Evolutionary conservation across 1,139 yeast species (phyloP), one percentile per base, ranked within the genome.

Genomic region (Candida mesenterica): DNA sequence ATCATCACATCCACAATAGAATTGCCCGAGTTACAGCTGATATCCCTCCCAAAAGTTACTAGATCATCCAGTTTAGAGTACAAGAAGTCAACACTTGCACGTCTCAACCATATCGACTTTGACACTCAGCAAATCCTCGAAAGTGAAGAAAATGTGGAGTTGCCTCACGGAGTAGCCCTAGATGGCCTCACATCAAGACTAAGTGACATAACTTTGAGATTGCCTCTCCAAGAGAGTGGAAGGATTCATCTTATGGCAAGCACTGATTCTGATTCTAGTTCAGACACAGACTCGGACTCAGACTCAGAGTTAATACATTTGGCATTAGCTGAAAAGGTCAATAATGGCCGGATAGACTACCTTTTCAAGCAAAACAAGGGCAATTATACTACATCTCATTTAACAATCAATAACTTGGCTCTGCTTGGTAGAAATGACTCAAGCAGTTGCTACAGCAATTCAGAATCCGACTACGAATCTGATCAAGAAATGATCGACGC

Each of bases 1-100:
- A 49, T 64, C 8, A 42, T 69, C n/a, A 63, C 75, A 0, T 64
- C 72, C 1, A 66, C 74, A 0, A 47, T 65, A 4, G 34, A 28
- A 14, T 16, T 28, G 14, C 25, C 32, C n/a, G 26, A 30, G 24
- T 19, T 25, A 19, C 22, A 19, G 9, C n/a, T n/a, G n/a, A n/a
- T n/a, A n/a, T n/a, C n/a, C n/a, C n/a, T n/a, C n/a, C n/a, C n/a
- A n/a, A n/a, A n/a, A n/a, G n/a, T n/a, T n/a, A n/a, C n/a, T n/a
- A n/a, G n/a, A n/a, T n/a, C n/a, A n/a, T n/a, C n/a, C 9, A 19
- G 40, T 3, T 32, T 59, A 18, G 15, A 28, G 7, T 12, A 4
- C 9, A 14, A 3, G 18, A 14, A 15, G 15, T 14, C 30, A 28
- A 9, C 14, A n/a, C 12, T 7, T 12, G 8, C 30, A 14, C 3